Percentiles rank a stretch among this genome's conserved stretches.
phyloP scores from a whole-genome alignment of 2,329 filamentous ascomycete genomes.

The Cadophora luteo-olivacea region DNA sequence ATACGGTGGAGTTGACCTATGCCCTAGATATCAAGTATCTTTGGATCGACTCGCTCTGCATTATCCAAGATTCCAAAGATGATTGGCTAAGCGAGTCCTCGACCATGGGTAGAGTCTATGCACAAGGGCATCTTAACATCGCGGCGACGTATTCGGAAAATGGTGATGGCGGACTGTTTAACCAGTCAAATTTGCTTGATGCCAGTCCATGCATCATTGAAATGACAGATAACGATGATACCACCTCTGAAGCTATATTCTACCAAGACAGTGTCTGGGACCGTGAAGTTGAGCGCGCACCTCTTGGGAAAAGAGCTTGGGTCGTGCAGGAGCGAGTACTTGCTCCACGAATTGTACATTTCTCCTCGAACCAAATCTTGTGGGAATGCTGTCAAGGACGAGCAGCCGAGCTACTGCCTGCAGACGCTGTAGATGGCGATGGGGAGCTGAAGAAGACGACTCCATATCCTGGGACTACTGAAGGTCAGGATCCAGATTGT shows the following conservation, averaged over 20 bases:
- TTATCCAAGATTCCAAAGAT: conserved; percentile 17
- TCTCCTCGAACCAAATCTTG: conserved; percentile 23
- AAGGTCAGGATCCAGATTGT: not conserved
- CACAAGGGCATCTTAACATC: conserved; percentile 35
- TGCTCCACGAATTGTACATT: conserved; percentile 33
- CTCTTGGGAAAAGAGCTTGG: conserved; percentile 34
- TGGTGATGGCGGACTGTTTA: conserved; percentile 15
- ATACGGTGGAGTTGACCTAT: conserved; percentile 8
- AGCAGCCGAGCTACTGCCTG: conserved; percentile 13
- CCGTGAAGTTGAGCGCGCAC: conserved; percentile 16
- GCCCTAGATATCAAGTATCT: conserved; percentile 9
- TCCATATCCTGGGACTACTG: conserved; percentile 7
- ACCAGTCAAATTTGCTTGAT: not conserved
- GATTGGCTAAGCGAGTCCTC: conserved; percentile 11
- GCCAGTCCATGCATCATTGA: not conserved
- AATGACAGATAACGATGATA: not conserved
- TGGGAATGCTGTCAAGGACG: conserved; percentile 20
- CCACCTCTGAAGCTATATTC: not conserved
- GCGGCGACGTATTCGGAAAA: conserved; percentile 24
- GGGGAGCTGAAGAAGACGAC: conserved; percentile 16
- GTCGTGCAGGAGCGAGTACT: conserved; percentile 36
- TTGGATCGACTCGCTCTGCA: conserved; percentile 22
- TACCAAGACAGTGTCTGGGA: conserved; percentile 14
- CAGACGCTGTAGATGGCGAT: conserved; percentile 5
- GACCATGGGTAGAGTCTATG: conserved; percentile 12